Percentiles rank a stretch among this genome's conserved stretches.
Evolutionary conservation across 805 yeast genomes (phyloP).

Genomic region (Metschnikowia picachoensis): DNA sequence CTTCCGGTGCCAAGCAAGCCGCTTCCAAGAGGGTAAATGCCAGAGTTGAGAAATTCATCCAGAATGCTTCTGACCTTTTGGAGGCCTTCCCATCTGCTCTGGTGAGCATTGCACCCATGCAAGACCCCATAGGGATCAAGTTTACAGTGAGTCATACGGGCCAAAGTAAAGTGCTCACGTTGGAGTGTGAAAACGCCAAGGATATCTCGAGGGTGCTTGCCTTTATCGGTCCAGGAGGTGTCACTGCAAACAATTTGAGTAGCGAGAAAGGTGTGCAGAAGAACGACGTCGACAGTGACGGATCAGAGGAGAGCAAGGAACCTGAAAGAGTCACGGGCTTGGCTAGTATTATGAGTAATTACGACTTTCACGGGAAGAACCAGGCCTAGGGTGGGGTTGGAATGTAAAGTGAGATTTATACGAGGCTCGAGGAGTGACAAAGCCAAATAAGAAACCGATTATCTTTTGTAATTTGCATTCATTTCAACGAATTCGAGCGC

Average conservation of each 20-base stretch:
- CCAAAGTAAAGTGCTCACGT: constrained; percentile 58
- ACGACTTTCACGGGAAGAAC: constrained; percentile 20
- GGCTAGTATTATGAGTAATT: constrained; percentile 40
- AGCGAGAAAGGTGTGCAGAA: constrained; percentile 26
- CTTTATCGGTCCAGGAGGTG: constrained; percentile 69
- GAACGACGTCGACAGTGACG: constrained; percentile 8
- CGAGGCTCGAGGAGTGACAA: too few species aligned
- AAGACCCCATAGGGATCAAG: constrained; percentile 29
- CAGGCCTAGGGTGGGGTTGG: too few species aligned
- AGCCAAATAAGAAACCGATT: too few species aligned
- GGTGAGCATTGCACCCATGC: constrained; percentile 31
- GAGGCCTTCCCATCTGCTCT: constrained; percentile 37
- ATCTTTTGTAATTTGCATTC: too few species aligned
- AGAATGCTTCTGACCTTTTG: constrained; percentile 28
- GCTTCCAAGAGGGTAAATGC: neutral
- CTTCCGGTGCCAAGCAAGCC: neutral
- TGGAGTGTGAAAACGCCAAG: constrained; percentile 57
- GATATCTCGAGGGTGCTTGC: constrained; percentile 72
- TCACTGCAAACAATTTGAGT: constrained; percentile 19
- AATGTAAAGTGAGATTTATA: too few species aligned
- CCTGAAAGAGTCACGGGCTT: constrained; percentile 29
- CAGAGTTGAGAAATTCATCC: constrained; percentile 24
- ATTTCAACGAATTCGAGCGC: too few species aligned
- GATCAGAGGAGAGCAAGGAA: constrained; percentile 7
- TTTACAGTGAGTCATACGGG: constrained; percentile 66